Evolutionary conservation across 164 flowering plant species (phyloP).

Genomic region (Vitis riparia): DNA sequence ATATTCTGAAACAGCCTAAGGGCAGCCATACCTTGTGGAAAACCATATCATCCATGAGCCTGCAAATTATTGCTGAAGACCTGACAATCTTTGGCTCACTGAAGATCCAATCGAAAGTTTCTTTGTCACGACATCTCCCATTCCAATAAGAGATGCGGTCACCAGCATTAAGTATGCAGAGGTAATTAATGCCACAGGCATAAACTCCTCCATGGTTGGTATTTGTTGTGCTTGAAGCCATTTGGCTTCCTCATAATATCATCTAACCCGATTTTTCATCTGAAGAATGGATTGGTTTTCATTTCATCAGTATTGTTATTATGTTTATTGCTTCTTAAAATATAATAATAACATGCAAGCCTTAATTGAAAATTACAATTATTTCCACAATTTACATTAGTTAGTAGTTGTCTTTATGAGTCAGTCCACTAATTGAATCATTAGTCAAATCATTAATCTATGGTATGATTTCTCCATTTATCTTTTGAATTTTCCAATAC

Average conservation of each 20-base stretch:
- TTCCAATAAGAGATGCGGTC: constrained; percentile 22
- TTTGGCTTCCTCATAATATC: constrained; percentile 27
- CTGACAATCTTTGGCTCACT: constrained; percentile 4
- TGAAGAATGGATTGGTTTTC: background rate
- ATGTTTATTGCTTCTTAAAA: background rate
- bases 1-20: no score
- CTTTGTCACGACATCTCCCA: constrained; percentile 1
- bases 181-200: constrained; percentile 4
- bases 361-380: background rate
- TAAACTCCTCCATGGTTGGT: constrained; percentile 34
- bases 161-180: constrained; percentile 5
- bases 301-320: background rate
- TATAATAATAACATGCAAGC: background rate
- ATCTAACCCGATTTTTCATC: constrained; percentile 21
- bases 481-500: no score
- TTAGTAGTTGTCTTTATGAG: no score
- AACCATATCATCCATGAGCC: constrained; percentile 20
- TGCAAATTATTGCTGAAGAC: constrained; percentile 3
- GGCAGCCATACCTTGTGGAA: constrained; percentile 7
- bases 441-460: no score
- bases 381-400: no score
- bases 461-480: no score
- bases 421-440: no score
- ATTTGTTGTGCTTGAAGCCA: constrained; percentile 21
- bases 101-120: constrained; percentile 30